Percentiles rank a stretch among this genome's conserved stretches.
Evolutionary conservation across 345 rosid genomes (phyloP).

Genomic region (Citrus hindsii): DNA sequence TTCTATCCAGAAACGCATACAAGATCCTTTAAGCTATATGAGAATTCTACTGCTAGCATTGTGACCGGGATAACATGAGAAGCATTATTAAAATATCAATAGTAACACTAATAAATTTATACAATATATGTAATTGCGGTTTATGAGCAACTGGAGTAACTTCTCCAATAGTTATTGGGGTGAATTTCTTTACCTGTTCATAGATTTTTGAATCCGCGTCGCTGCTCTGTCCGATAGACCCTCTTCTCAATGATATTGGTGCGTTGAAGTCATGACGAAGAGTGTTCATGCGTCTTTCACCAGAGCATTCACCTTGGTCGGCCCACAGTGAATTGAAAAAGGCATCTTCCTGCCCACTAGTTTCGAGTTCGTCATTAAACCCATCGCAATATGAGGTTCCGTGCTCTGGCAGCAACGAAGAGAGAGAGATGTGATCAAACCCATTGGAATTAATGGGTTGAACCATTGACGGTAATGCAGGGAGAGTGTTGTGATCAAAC

Average conservation of each 20-base stretch:
- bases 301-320: not conserved
- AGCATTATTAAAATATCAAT: not conserved
- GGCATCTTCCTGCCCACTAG: not conserved
- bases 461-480: too few species aligned
- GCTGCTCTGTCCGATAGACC: conserved; percentile 7
- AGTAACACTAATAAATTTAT: not conserved
- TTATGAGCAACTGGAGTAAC: not conserved
- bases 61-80: too few species aligned
- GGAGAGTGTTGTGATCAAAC: too few species aligned
- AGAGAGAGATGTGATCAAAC: not conserved
- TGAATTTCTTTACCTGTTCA: conserved; percentile 17
- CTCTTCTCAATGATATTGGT: conserved; percentile 5
- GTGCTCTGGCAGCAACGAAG: not conserved
- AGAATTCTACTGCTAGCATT: too few species aligned
- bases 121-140: not conserved
- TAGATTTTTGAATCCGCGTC: conserved; percentile 2
- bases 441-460: not conserved
- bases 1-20: not conserved
- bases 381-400: conserved; percentile 4
- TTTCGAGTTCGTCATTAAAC: not conserved
- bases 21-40: too few species aligned
- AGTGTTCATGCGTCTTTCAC: not conserved
- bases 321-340: conserved; percentile 2
- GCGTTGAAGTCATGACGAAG: conserved; percentile 11
- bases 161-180: not conserved